Conservation (phyloP, 352 stramenopile genomes). For the Globisporangium spiculum region DNA sequence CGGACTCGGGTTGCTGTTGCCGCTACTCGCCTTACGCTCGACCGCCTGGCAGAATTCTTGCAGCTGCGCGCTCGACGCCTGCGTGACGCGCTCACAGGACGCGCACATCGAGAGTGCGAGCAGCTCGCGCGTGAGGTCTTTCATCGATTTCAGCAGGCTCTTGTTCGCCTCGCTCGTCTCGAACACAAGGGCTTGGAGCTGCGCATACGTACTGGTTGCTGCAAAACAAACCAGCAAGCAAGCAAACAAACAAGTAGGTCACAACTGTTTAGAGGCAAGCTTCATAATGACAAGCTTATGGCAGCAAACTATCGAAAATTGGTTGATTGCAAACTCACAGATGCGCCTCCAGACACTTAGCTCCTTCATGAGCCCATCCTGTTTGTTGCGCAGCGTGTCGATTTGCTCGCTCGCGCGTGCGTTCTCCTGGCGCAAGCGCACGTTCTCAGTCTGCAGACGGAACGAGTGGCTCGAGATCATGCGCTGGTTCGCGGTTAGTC, state of each 20-base stretch:
- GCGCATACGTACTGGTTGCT: slow-evolving; percentile 13
- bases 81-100: neutral
- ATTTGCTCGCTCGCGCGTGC: slow-evolving; percentile 19
- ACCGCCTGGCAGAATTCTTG: neutral
- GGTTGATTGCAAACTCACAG: slow-evolving; percentile 20
- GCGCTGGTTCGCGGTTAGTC: slow-evolving; percentile 22
- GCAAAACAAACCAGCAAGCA: no score
- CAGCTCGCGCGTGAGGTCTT: slow-evolving; percentile 7
- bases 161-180: slow-evolving; percentile 9
- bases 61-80: neutral
- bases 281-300: neutral
- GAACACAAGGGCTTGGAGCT: slow-evolving; percentile 5
- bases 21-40: neutral
- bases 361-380: slow-evolving; percentile 23
- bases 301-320: neutral
- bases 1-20: neutral
- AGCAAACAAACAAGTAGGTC: neutral
- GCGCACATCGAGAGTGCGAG: slow-evolving; percentile 3
- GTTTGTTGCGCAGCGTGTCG: slow-evolving; percentile 23
- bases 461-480: slow-evolving; percentile 36
- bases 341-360: slow-evolving; percentile 34
- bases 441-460: slow-evolving; percentile 26
- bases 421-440: slow-evolving; percentile 26
- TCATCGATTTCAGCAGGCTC: neutral
- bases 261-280: neutral